These are phyloP conservation scores for Spergularia azorica DNA, from an alignment of 179 eudicot species.

Conservation along the genomic window DNA sequence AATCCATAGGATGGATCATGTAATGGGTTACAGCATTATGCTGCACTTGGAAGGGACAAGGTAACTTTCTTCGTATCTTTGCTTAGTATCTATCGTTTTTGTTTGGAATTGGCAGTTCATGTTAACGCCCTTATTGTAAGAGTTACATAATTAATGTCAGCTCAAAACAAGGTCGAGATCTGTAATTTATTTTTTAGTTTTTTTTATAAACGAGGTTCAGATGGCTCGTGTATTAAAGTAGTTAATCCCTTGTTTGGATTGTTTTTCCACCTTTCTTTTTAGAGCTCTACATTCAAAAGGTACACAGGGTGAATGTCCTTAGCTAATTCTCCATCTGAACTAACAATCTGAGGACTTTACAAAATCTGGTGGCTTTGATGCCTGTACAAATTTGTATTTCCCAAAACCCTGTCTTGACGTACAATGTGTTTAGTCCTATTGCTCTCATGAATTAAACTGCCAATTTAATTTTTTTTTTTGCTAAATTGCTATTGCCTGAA, in stretches of 20 bases:
- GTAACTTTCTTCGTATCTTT: constrained; percentile 40
- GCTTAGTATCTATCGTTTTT: background rate
- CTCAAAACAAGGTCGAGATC: background rate
- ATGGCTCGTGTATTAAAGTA: background rate
- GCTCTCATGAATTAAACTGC: background rate
- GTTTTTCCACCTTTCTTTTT: background rate
- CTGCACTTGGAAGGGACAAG: constrained; percentile 99
- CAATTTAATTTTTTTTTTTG: background rate
- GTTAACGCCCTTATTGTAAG: background rate
- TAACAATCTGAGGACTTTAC: background rate
- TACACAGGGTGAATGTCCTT: background rate
- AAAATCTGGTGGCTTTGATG: background rate
- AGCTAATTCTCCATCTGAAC: background rate
- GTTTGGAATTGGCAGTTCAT: background rate
- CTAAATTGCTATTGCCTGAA: background rate
- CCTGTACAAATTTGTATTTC: background rate
- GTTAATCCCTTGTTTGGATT: too few species aligned
- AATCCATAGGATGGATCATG: constrained; percentile 86
- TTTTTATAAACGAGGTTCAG: background rate
- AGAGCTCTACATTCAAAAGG: background rate
- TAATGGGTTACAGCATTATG: constrained; percentile 98
- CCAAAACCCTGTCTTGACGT: background rate
- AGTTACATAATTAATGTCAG: background rate
- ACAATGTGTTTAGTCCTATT: background rate
- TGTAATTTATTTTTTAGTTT: background rate